A percentile compares a stretch with the other conserved stretches of the same genome.
Conservation (phyloP, 2,329 filamentous ascomycete genomes). For the Huntiella decipiens region DNA sequence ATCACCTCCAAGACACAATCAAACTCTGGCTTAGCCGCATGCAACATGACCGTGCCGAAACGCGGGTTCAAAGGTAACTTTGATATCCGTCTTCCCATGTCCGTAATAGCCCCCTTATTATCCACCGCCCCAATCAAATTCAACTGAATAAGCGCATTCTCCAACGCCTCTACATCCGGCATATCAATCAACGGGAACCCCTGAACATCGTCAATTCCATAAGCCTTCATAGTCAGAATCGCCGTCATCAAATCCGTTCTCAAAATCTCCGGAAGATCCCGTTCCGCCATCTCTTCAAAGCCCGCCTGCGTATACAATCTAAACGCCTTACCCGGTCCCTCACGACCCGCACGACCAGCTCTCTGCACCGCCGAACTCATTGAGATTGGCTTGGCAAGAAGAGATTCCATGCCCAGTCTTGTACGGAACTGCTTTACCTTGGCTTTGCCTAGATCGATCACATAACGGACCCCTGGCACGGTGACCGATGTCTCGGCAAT, state of each 20-base stretch:
- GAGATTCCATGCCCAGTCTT: conserved; percentile 69
- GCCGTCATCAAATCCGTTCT: conserved; percentile 76
- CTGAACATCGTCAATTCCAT: conserved; percentile 65
- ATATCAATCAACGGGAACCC: conserved; percentile 71
- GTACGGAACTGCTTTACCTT: conserved; percentile 86
- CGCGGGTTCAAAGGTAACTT: conserved; percentile 66
- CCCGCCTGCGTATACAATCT: conserved; percentile 69
- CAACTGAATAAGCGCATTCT: conserved; percentile 66
- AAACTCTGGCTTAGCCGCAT: conserved; percentile 49
- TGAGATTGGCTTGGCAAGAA: conserved; percentile 78
- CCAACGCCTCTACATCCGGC: conserved; percentile 57
- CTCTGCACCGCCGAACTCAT: conserved; percentile 86
- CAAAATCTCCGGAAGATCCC: conserved; percentile 74
- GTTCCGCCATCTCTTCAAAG: conserved; percentile 49
- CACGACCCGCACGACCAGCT: conserved; percentile 79
- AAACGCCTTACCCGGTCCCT: conserved; percentile 77
- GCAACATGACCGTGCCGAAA: conserved; percentile 65
- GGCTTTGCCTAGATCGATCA: conserved; percentile 82
- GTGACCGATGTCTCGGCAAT: conserved; percentile 98
- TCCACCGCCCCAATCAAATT: conserved; percentile 59
- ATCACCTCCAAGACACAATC: conserved; percentile 68
- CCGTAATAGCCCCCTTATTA: conserved; percentile 53
- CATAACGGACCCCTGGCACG: conserved; percentile 76
- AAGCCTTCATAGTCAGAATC: conserved; percentile 80
- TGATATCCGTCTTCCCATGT: conserved; percentile 57